Conservation (phyloP, 305 asterid species). For the Rubia occidens region DNA sequence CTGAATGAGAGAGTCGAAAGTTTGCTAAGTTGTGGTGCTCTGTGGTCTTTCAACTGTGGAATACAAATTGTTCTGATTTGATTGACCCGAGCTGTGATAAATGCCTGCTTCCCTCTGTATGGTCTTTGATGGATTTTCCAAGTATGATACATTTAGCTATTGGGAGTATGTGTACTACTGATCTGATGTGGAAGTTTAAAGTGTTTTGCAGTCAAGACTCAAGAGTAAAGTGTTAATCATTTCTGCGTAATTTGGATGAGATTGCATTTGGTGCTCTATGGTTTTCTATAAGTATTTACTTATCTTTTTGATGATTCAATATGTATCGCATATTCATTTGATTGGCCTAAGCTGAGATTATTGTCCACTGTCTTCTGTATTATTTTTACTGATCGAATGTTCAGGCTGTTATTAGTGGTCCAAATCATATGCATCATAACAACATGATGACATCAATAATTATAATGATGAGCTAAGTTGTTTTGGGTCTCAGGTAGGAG, state of each 20-base stretch:
- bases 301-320: background rate
- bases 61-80: background rate
- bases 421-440: background rate
- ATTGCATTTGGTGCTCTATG: background rate
- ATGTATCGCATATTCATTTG: background rate
- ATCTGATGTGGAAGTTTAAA: background rate
- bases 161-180: background rate
- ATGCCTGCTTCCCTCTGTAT: background rate
- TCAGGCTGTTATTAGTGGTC: background rate
- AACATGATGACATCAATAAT: background rate
- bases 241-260: background rate
- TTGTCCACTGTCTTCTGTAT: background rate
- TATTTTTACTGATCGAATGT: background rate
- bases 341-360: background rate
- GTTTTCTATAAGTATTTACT: background rate
- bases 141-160: background rate
- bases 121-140: background rate
- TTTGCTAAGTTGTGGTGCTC: background rate
- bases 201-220: background rate
- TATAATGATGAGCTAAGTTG: background rate
- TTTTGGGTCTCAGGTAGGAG: slow-evolving; percentile 62
- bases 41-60: background rate
- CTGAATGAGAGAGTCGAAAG: background rate
- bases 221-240: background rate
- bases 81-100: background rate